These are phyloP conservation scores for Oryza longistaminata DNA, from an alignment of 176 grass and related monocot genomes.

Conservation along the genomic window DNA sequence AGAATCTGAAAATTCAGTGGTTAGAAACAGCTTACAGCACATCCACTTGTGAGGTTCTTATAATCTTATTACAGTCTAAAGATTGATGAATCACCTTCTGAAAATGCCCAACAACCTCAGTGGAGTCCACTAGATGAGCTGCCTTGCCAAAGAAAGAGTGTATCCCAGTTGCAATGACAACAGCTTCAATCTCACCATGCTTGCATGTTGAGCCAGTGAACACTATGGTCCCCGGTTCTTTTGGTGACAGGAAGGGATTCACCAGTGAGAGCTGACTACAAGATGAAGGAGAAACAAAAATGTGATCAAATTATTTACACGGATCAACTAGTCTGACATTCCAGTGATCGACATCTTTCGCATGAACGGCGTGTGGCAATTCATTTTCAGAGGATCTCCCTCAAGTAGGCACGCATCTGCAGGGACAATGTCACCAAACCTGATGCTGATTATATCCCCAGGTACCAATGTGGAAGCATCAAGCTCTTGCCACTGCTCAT, in stretches of 20 bases:
- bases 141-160: slow-evolving; percentile 78
- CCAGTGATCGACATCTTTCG: background rate
- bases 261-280: slow-evolving; percentile 75
- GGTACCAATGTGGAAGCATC: slow-evolving; percentile 71
- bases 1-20: slow-evolving; percentile 59
- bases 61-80: background rate
- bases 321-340: background rate
- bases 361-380: background rate
- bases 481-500: slow-evolving; percentile 70
- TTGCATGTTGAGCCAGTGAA: slow-evolving; percentile 84
- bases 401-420: slow-evolving; percentile 71
- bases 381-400: slow-evolving; percentile 80
- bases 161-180: slow-evolving; percentile 65
- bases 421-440: slow-evolving; percentile 79
- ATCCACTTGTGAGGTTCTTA: background rate
- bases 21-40: background rate
- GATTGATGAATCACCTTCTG: slow-evolving; percentile 58
- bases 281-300: background rate
- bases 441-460: slow-evolving; percentile 66
- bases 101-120: slow-evolving; percentile 75
- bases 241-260: slow-evolving; percentile 19
- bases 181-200: slow-evolving; percentile 77
- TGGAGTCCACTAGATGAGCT: slow-evolving; percentile 73
- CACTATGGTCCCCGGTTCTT: slow-evolving; percentile 55
- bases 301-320: background rate